Conservation (phyloP, 1,284 basidiomycete genomes). For the Moesziomyces sp. region DNA sequence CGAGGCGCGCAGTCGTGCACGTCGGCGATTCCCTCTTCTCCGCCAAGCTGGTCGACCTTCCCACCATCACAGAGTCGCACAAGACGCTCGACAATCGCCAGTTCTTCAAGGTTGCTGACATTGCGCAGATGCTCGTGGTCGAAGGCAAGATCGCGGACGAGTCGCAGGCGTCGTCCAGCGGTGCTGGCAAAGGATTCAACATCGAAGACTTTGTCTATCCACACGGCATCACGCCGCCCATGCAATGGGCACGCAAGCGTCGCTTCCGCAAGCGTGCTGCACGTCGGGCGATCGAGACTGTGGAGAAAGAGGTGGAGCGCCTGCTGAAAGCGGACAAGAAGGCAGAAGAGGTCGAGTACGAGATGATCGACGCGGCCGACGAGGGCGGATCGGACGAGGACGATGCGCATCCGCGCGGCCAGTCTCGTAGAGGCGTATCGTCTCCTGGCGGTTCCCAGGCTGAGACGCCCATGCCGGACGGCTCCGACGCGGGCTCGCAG, state of each 20-base stretch:
- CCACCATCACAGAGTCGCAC: slow-evolving; percentile 92
- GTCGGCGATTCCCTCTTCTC: slow-evolving; percentile 83
- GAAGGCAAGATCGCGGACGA: slow-evolving; percentile 58
- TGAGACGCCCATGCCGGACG: slow-evolving; percentile 36
- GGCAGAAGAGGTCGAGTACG: slow-evolving; percentile 75
- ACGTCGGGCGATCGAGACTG: slow-evolving; percentile 91
- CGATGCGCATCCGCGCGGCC: slow-evolving; percentile 37
- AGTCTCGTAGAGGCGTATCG: slow-evolving; percentile 42
- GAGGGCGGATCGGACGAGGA: slow-evolving; percentile 57
- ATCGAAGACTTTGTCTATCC: slow-evolving; percentile 97
- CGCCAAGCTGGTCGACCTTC: slow-evolving; percentile 94
- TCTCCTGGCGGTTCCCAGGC: slow-evolving; percentile 48
- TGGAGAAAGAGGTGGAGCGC: slow-evolving; percentile 95
- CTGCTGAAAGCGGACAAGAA: slow-evolving; percentile 85
- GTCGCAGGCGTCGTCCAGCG: slow-evolving; percentile 79
- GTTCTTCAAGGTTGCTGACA: slow-evolving; percentile 98
- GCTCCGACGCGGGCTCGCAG: slow-evolving; percentile 31
- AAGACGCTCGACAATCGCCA: slow-evolving; percentile 92
- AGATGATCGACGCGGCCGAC: slow-evolving; percentile 61
- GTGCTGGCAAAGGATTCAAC: slow-evolving; percentile 76
- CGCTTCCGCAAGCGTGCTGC: slow-evolving; percentile 91
- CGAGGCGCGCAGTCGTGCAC: slow-evolving; percentile 89
- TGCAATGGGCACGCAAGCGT: slow-evolving; percentile 89
- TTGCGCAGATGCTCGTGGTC: slow-evolving; percentile 75
- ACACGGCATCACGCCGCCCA: slow-evolving; percentile 93